Base-by-base conservation (phyloP, 1,139 yeast genomes). In the Geotrichum siamense region DNA sequence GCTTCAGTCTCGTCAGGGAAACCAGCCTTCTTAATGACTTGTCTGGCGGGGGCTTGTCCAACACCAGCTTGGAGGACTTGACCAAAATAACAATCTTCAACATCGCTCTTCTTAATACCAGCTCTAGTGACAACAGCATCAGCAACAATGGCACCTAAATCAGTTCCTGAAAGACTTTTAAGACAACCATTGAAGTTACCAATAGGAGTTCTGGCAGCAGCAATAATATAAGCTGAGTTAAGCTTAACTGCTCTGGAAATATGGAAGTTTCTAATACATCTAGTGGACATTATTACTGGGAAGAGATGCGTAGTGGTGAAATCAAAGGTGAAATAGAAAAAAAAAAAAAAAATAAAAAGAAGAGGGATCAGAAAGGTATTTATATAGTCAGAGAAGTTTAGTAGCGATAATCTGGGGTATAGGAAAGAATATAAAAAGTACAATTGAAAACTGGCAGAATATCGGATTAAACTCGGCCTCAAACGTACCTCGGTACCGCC, bases 1-100 rank as follows among this genome's bases (percentile, higher is more conserved):
- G 80, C 78, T 49, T 76, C 78, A 42, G 73, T 67, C 13, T 65
- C 50, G 43, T 71, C 72, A 12, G 79, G 71, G 50, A 76, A 65
- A 3, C 82, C 82, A 5, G 79, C 77, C 54, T 71, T 73, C 55
- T 76, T 64, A 26, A 75, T 78, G 38, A 75, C 81, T 61, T 76
- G 82, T 58, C 82, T 70, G 30, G 81, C 81, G 20, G 82, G 82
- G 36, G 79, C 76, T 58, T 76, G 82, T 50, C 82, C 82, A 20
- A 72, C 68, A 55, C 71, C 70, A 48, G 77, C 81, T 59, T 74
- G 79, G 51, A 76, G 66, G 22, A 75, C 82, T 48, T 78, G 74
- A 39, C 82, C 82, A 54, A 75, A 71, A 48, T 71, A 63, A 43
- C 74, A 68, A 58, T 76, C 80, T 48, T 75, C 78, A 38, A 76